phyloP scores from a whole-genome alignment of 2,329 filamentous ascomycete genomes.

The Thelonectria blattea region DNA sequence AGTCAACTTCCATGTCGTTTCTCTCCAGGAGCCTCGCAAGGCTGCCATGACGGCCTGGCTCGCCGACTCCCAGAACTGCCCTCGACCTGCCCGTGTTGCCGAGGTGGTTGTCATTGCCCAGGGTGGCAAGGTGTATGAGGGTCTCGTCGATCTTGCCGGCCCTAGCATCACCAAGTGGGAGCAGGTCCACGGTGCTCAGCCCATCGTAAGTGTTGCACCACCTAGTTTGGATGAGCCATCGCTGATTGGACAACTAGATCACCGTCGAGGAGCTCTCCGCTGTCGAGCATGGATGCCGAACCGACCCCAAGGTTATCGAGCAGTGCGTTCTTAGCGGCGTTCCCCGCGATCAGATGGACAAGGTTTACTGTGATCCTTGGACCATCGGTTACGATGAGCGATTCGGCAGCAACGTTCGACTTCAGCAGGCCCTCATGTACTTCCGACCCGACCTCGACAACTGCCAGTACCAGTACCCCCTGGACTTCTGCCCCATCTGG shows the following conservation, averaged over 20 bases:
- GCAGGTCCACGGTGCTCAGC: constrained; percentile 77
- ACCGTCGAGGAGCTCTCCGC: constrained; percentile 88
- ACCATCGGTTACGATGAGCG: constrained; percentile 94
- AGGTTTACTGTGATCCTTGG: constrained; percentile 96
- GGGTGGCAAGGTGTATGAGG: constrained; percentile 82
- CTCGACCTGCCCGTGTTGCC: constrained; percentile 73
- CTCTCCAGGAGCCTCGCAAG: constrained; percentile 85
- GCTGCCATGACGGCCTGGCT: constrained; percentile 83
- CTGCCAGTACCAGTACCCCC: constrained; percentile 87
- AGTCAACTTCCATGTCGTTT: constrained; percentile 86
- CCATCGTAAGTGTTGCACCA: constrained; percentile 61
- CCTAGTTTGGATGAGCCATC: not conserved
- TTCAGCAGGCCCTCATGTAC: constrained; percentile 96
- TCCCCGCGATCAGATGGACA: constrained; percentile 83
- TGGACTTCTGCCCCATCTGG: constrained; percentile 94
- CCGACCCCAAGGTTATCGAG: constrained; percentile 86
- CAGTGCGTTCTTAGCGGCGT: constrained; percentile 87
- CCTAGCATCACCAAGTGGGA: constrained; percentile 76
- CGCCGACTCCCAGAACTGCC: constrained; percentile 63
- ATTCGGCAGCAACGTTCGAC: constrained; percentile 76
- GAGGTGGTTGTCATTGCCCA: constrained; percentile 84
- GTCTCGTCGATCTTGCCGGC: constrained; percentile 76
- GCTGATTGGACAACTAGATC: constrained; percentile 58
- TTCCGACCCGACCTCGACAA: constrained; percentile 86
- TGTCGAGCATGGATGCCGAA: constrained; percentile 77